A percentile compares a stretch with the other conserved stretches of the same genome.
Conservation (phyloP, 768 basidiomycete species). For the Agrocybe chaxingu region DNA sequence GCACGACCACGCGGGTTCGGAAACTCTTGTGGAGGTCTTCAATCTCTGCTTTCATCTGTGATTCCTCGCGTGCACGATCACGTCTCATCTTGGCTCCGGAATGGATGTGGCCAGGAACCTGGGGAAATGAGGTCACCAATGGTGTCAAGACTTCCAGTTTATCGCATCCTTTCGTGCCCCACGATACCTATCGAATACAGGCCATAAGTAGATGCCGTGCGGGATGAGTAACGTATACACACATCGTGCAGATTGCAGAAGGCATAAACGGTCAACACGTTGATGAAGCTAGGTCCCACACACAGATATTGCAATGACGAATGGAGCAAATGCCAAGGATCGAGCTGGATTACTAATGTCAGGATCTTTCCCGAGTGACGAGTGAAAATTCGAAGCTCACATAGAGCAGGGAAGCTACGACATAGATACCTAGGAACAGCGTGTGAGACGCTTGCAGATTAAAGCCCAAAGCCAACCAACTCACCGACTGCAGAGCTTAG, state of each 20-base stretch:
- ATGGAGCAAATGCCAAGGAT: conserved; percentile 98
- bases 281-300: conserved; percentile 90
- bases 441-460: not conserved
- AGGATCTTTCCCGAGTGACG: not conserved
- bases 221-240: too few species aligned
- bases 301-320: conserved; percentile 90
- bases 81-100: conserved; percentile 89
- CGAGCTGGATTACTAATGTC: conserved; percentile 50
- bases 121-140: conserved; percentile 79
- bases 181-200: conserved; percentile 43
- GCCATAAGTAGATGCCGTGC: too few species aligned
- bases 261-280: conserved; percentile 94
- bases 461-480: conserved; percentile 7
- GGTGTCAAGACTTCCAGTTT: conserved; percentile 91
- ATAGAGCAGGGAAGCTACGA: conserved; percentile 81
- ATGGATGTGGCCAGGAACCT: conserved; percentile 88
- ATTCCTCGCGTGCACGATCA: conserved; percentile 78
- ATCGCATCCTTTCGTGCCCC: conserved; percentile 96
- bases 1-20: conserved; percentile 81
- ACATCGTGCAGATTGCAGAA: conserved; percentile 95
- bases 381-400: conserved; percentile 43
- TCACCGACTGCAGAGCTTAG: conserved; percentile 84
- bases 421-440: conserved; percentile 60
- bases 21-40: conserved; percentile 90
- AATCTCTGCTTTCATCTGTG: conserved; percentile 75